Percentiles rank a stretch among this genome's conserved stretches.
These are phyloP conservation scores for Cercospora sp. DNA, from an alignment of 2,329 filamentous ascomycete genomes.

Conservation along the genomic window DNA sequence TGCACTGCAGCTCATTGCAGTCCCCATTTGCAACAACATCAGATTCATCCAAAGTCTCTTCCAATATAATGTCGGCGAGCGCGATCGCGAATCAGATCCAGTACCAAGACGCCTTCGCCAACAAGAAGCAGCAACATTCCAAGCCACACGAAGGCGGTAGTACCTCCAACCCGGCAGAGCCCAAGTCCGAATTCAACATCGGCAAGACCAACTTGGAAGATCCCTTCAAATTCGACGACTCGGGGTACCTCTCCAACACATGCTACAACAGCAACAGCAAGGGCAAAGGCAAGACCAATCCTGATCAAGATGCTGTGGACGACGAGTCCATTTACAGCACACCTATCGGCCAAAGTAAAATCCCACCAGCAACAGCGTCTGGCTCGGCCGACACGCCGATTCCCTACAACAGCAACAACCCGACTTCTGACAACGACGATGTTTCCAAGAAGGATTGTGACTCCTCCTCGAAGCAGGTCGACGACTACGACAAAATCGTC, in stretches of 20 bases:
- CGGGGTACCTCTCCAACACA: background rate
- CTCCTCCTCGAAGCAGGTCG: conserved; percentile 3
- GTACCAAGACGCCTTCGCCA: conserved; percentile 12
- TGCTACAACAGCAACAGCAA: background rate
- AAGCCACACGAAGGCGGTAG: background rate
- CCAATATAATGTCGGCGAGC: conserved; percentile 7
- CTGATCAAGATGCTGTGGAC: conserved; percentile 7
- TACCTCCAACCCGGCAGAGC: background rate
- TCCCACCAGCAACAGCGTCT: background rate
- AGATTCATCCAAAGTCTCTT: conserved; percentile 6
- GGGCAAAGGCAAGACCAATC: background rate
- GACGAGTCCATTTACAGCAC: conserved; percentile 14
- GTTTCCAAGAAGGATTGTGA: background rate
- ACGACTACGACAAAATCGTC: conserved; percentile 10
- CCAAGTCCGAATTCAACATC: background rate
- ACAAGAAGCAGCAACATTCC: conserved; percentile 6
- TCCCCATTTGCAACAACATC: conserved; percentile 2
- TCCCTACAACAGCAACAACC: background rate
- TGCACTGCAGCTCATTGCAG: conserved; percentile 4
- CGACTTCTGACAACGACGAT: background rate
- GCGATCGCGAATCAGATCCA: conserved; percentile 10
- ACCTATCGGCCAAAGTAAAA: conserved; percentile 13
- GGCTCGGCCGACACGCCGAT: conserved; percentile 4
- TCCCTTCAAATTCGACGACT: background rate
- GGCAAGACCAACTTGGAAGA: conserved; percentile 4